Conservation (phyloP, 176 grass and related monocot genomes). For the Paspalum notatum region DNA sequence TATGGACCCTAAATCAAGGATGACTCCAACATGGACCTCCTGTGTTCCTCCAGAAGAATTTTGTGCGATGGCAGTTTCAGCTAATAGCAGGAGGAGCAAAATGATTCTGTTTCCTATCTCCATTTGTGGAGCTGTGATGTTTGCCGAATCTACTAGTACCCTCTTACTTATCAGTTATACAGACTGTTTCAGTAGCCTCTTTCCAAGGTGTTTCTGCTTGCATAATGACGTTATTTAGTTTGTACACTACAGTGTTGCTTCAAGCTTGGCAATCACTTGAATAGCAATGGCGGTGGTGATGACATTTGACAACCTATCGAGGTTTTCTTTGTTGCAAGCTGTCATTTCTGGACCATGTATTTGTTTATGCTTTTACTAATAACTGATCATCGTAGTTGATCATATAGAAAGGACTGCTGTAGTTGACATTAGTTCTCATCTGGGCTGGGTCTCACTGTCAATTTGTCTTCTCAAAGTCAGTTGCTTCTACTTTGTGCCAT, state of each 20-base stretch:
- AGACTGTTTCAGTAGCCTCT: background rate
- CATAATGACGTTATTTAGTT: background rate
- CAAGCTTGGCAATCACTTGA: slow-evolving; percentile 16
- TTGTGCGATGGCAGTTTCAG: background rate
- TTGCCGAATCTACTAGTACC: background rate
- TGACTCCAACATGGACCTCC: slow-evolving; percentile 51
- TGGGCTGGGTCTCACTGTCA: background rate
- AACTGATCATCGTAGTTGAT: background rate
- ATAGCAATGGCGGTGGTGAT: background rate
- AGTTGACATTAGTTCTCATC: background rate
- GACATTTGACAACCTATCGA: background rate
- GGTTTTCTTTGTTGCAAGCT: background rate
- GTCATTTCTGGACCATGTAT: background rate
- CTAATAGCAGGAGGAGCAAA: slow-evolving; percentile 19
- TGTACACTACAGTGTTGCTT: background rate
- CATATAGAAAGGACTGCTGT: background rate
- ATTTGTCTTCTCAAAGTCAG: slow-evolving; percentile 12
- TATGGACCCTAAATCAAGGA: slow-evolving; percentile 45
- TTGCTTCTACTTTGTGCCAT: background rate
- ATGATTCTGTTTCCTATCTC: background rate
- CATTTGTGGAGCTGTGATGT: slow-evolving; percentile 11
- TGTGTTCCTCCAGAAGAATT: background rate
- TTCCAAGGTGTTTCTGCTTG: background rate
- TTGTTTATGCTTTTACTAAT: background rate
- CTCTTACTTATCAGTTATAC: background rate